Percentiles rank a stretch among this genome's conserved stretches.
Conservation (phyloP, 1,284 basidiomycete species). For the Ceraceosorus guamensis region DNA sequence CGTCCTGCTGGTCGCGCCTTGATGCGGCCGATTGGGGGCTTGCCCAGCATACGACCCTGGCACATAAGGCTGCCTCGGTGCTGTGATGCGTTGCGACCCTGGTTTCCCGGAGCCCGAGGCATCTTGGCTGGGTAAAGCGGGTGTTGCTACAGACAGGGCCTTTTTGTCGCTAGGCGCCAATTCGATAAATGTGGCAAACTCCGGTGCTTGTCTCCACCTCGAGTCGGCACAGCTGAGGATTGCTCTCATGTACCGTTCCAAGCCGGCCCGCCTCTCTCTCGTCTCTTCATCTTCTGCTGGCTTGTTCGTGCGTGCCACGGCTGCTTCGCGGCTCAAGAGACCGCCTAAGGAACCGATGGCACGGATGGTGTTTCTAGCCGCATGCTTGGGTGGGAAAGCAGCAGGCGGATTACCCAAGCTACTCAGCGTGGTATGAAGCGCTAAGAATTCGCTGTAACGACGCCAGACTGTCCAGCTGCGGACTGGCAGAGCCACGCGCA, state of each 20-base stretch:
- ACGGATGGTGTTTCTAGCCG: conserved; percentile 51
- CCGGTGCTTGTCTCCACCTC: conserved; percentile 69
- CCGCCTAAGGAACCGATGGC: conserved; percentile 30
- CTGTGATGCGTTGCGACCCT: not conserved
- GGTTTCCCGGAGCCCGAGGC: not conserved
- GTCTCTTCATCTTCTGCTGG: conserved; percentile 52
- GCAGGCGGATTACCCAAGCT: conserved; percentile 54
- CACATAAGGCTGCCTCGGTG: not conserved
- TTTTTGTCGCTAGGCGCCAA: conserved; percentile 57
- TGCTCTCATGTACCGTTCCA: conserved; percentile 78
- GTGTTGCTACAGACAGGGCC: not conserved
- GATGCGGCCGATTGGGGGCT: not conserved
- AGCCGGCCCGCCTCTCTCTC: conserved; percentile 64
- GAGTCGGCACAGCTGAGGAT: conserved; percentile 73
- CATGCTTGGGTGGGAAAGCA: conserved; percentile 71
- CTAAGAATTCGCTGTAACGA: conserved; percentile 86
- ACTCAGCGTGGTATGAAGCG: conserved; percentile 72
- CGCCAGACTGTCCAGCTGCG: conserved; percentile 86
- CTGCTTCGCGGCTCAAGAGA: conserved; percentile 6
- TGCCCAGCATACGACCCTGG: not conserved
- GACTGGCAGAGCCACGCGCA: conserved; percentile 63
- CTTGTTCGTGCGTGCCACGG: not conserved
- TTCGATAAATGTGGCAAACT: conserved; percentile 79
- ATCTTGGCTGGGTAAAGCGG: conserved; percentile 1
- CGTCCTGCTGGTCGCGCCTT: conserved; percentile 9